These are phyloP conservation scores for Clonostachys rhizophaga DNA, from an alignment of 2,329 filamentous ascomycete genomes.

Conservation along the genomic window DNA sequence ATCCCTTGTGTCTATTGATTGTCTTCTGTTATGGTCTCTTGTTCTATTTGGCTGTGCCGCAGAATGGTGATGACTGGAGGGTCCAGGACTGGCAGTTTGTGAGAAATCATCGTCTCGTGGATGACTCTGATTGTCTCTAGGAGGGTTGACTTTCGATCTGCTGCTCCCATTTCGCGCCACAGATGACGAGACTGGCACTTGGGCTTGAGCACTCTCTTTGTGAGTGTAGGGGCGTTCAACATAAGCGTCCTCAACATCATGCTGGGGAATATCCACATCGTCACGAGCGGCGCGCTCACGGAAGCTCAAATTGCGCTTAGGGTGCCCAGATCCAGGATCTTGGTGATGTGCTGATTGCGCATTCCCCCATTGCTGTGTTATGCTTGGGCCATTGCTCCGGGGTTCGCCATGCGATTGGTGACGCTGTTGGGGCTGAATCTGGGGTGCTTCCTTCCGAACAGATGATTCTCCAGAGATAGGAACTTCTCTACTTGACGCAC, in stretches of 20 bases:
- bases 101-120: constrained; percentile 13
- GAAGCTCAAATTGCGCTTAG: constrained; percentile 54
- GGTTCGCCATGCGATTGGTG: too few species aligned
- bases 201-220: background rate
- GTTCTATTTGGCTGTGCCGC: too few species aligned
- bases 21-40: too few species aligned
- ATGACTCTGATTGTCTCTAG: constrained; percentile 42
- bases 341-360: background rate
- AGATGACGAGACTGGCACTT: constrained; percentile 15
- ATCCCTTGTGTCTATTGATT: too few species aligned
- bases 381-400: too few species aligned
- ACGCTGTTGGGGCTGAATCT: background rate
- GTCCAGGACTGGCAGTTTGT: too few species aligned
- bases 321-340: constrained; percentile 8
- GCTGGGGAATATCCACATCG: constrained; percentile 26
- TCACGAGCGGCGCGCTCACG: constrained; percentile 50
- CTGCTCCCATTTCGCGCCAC: constrained; percentile 48
- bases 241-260: constrained; percentile 7
- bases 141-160: constrained; percentile 53
- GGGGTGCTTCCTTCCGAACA: background rate
- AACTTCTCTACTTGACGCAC: background rate
- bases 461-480: background rate
- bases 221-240: background rate
- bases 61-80: too few species aligned
- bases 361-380: too few species aligned